phyloP scores from a whole-genome alignment of 495 filamentous ascomycete species.

The Aspergillus olivimuriae region DNA sequence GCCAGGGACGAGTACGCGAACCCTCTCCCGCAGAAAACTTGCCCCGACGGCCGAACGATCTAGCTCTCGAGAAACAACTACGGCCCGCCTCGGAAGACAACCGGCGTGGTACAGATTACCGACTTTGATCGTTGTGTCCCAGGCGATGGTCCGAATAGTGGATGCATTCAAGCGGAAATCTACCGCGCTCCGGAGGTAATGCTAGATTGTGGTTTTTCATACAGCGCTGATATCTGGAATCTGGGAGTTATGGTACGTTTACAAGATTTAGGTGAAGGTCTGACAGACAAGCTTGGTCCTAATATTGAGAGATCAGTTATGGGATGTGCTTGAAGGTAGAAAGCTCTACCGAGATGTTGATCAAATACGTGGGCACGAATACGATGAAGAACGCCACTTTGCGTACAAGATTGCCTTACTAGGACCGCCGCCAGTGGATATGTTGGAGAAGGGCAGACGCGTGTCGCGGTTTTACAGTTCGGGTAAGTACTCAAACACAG shows the following conservation, averaged over 20 bases:
- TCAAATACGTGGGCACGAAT: slow-evolving; percentile 10
- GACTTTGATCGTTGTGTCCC: slow-evolving; percentile 19
- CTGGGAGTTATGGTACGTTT: slow-evolving; percentile 31
- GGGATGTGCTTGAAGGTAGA: slow-evolving; percentile 25
- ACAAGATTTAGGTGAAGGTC: background rate
- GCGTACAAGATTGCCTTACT: slow-evolving; percentile 31
- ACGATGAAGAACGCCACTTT: slow-evolving; percentile 24
- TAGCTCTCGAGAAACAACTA: slow-evolving; percentile 17
- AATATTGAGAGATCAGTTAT: no score
- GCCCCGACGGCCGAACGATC: slow-evolving; percentile 11
- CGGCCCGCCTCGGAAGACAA: slow-evolving; percentile 5
- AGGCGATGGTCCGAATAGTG: slow-evolving; percentile 18
- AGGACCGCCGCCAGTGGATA: slow-evolving; percentile 23
- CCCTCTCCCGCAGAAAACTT: slow-evolving; percentile 14
- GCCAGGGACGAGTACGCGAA: slow-evolving; percentile 18
- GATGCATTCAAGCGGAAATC: slow-evolving; percentile 34
- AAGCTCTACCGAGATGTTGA: slow-evolving; percentile 20
- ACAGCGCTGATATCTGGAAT: slow-evolving; percentile 42
- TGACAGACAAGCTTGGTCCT: background rate
- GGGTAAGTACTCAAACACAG: no score
- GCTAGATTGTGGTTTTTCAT: slow-evolving; percentile 30
- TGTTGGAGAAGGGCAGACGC: background rate
- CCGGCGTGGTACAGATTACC: slow-evolving; percentile 11
- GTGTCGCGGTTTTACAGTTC: background rate
- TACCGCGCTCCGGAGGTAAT: slow-evolving; percentile 41